Percentiles rank a stretch among this genome's conserved stretches.
Conservation (phyloP, 768 basidiomycete genomes). For the Arthromyces matolae region DNA sequence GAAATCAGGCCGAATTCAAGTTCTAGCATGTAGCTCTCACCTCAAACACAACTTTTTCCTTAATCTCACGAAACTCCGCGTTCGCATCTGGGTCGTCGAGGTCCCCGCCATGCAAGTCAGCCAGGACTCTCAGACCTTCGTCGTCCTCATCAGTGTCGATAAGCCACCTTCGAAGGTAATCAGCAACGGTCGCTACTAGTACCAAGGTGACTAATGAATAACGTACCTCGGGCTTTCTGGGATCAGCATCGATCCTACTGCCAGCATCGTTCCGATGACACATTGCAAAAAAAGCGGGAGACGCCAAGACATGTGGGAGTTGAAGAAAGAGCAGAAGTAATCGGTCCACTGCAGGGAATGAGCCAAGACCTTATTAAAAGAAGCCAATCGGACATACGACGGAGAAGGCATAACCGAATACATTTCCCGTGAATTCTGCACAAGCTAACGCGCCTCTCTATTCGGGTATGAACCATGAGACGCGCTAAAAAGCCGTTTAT, state of each 20-base stretch:
- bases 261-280: constrained; percentile 73
- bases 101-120: constrained; percentile 84
- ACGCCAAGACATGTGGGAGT: constrained; percentile 80
- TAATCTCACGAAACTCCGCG: constrained; percentile 86
- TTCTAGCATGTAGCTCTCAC: constrained; percentile 31
- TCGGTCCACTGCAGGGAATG: constrained; percentile 67
- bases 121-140: constrained; percentile 82
- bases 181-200: neutral
- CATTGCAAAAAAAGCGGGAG: constrained; percentile 81
- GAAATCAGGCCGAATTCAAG: neutral
- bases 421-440: constrained; percentile 88
- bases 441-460: constrained; percentile 84
- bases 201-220: neutral
- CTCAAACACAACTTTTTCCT: constrained; percentile 70
- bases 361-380: neutral
- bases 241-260: constrained; percentile 72
- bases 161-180: constrained; percentile 61
- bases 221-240: constrained; percentile 79
- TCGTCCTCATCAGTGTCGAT: constrained; percentile 82
- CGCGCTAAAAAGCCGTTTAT: neutral
- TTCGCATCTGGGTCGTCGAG: constrained; percentile 60
- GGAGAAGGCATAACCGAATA: constrained; percentile 79
- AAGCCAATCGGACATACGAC: constrained; percentile 51
- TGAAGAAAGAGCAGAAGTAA: constrained; percentile 83
- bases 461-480: constrained; percentile 1